A percentile compares a stretch with the other conserved stretches of the same genome.
These are phyloP conservation scores for Spencermartinsiella europaea DNA, from an alignment of 805 yeast genomes.

Conservation along the genomic window DNA sequence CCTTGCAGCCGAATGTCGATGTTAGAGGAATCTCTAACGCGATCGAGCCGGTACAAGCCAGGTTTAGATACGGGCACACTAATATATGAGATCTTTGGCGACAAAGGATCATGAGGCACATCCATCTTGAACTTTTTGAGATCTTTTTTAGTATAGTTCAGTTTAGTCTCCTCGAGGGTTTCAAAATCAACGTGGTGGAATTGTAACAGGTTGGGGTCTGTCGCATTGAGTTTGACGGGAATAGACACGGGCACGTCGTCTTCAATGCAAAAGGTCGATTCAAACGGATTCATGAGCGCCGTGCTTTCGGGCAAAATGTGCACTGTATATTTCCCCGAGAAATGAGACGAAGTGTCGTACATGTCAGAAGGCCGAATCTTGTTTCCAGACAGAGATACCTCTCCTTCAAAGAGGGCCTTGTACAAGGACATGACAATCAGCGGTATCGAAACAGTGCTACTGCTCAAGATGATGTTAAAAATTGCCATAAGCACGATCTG, in stretches of 20 bases:
- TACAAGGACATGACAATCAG: conserved; percentile 20
- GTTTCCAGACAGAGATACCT: conserved; percentile 32
- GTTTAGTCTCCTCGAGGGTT: conserved; percentile 40
- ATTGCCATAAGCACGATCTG: conserved; percentile 45
- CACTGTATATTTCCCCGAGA: conserved; percentile 80
- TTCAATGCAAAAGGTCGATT: conserved; percentile 52
- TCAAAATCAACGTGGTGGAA: conserved; percentile 55
- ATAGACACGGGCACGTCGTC: conserved; percentile 36
- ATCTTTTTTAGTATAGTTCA: conserved; percentile 55
- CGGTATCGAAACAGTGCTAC: conserved; percentile 22
- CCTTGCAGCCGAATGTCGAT: conserved; percentile 55
- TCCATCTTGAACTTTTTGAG: conserved; percentile 36
- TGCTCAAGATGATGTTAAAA: conserved; percentile 50
- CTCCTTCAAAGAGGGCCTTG: conserved; percentile 26
- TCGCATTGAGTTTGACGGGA: conserved; percentile 78
- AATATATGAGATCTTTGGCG: conserved; percentile 36
- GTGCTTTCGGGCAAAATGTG: conserved; percentile 89
- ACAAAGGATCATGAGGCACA: conserved; percentile 13
- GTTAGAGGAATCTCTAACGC: conserved; percentile 59
- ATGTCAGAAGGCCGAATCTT: conserved; percentile 27
- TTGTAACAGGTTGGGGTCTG: conserved; percentile 66
- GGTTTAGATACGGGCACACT: conserved; percentile 61
- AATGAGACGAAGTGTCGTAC: conserved; percentile 45
- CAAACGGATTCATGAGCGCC: conserved; percentile 74
- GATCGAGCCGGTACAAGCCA: conserved; percentile 69